These are phyloP conservation scores for Helenozyma baotianmanensis DNA, from an alignment of 805 yeast species.

Conservation along the genomic window DNA sequence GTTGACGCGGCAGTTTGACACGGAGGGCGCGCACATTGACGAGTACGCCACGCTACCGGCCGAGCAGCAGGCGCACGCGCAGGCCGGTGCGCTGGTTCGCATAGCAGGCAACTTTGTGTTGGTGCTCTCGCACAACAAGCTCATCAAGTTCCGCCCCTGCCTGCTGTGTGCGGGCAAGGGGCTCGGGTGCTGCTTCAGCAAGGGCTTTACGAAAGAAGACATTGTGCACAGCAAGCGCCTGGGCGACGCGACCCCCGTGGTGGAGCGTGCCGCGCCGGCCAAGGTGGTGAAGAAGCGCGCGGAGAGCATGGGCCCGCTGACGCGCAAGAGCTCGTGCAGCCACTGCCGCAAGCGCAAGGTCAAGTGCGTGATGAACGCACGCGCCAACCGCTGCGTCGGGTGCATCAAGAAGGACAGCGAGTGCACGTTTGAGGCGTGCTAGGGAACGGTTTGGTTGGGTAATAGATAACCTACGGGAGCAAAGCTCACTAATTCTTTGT, in stretches of 20 bases:
- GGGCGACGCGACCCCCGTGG: slow-evolving; percentile 2
- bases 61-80: slow-evolving; percentile 8
- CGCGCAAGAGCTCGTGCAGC: slow-evolving; percentile 35
- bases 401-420: slow-evolving; percentile 34
- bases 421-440: slow-evolving; percentile 24
- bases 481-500: too few relatives aligned
- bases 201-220: slow-evolving; percentile 64
- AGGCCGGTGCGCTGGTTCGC: slow-evolving; percentile 14
- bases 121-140: slow-evolving; percentile 24
- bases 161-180: slow-evolving; percentile 48
- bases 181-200: slow-evolving; percentile 50
- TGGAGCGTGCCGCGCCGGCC: slow-evolving; percentile 5
- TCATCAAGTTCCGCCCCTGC: slow-evolving; percentile 52
- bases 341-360: slow-evolving; percentile 42
- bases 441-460: too few relatives aligned
- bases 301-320: neutral
- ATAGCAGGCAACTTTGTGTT: slow-evolving; percentile 11
- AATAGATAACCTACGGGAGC: too few relatives aligned
- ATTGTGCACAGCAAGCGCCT: slow-evolving; percentile 35
- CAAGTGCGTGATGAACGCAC: slow-evolving; percentile 33
- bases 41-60: slow-evolving; percentile 9
- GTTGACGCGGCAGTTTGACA: slow-evolving; percentile 20
- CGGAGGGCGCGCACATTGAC: slow-evolving; percentile 4
- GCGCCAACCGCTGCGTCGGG: slow-evolving; percentile 34
- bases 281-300: slow-evolving; percentile 13